phyloP scores from a whole-genome alignment of 352 stramenopile genomes.

The Globisporangium camurandrum region DNA sequence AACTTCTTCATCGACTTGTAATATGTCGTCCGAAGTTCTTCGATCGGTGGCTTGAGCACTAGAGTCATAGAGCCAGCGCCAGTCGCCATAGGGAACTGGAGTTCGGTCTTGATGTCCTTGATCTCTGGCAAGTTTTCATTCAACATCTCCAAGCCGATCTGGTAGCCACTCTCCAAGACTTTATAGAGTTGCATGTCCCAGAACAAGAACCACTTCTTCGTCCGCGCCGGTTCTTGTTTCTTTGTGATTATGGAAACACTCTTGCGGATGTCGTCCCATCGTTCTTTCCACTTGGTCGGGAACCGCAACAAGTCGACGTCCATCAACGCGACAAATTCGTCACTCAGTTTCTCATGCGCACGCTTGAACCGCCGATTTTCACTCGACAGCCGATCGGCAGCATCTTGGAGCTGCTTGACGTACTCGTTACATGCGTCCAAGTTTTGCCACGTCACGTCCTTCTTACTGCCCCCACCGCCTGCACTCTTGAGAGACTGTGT shows the following conservation, averaged over 20 bases:
- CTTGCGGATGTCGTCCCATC: slow-evolving; percentile 79
- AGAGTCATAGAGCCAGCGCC: slow-evolving; percentile 33
- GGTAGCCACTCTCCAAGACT: slow-evolving; percentile 89
- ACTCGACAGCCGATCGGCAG: slow-evolving; percentile 77
- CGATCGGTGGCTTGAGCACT: slow-evolving; percentile 86
- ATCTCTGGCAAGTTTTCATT: slow-evolving; percentile 91
- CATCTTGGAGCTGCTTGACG: slow-evolving; percentile 87
- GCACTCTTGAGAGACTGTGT: slow-evolving; percentile 18
- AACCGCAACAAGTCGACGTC: slow-evolving; percentile 87
- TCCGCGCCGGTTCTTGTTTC: slow-evolving; percentile 77
- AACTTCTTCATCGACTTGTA: slow-evolving; percentile 95
- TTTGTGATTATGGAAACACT: slow-evolving; percentile 54
- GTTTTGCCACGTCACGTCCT: slow-evolving; percentile 88
- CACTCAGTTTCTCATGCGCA: slow-evolving; percentile 73
- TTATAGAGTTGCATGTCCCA: slow-evolving; percentile 97
- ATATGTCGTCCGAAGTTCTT: slow-evolving; percentile 91
- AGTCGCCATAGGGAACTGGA: slow-evolving; percentile 42
- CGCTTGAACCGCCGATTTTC: slow-evolving; percentile 91
- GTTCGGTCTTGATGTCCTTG: slow-evolving; percentile 75
- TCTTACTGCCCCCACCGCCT: slow-evolving; percentile 25
- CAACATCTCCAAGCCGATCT: slow-evolving; percentile 91
- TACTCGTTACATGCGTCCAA: slow-evolving; percentile 90
- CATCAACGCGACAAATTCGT: slow-evolving; percentile 80
- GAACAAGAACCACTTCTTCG: slow-evolving; percentile 87
- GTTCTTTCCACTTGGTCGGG: slow-evolving; percentile 81